These are phyloP conservation scores for Talaromyces islandicus DNA, from an alignment of 2,329 filamentous ascomycete genomes.

Conservation along the genomic window DNA sequence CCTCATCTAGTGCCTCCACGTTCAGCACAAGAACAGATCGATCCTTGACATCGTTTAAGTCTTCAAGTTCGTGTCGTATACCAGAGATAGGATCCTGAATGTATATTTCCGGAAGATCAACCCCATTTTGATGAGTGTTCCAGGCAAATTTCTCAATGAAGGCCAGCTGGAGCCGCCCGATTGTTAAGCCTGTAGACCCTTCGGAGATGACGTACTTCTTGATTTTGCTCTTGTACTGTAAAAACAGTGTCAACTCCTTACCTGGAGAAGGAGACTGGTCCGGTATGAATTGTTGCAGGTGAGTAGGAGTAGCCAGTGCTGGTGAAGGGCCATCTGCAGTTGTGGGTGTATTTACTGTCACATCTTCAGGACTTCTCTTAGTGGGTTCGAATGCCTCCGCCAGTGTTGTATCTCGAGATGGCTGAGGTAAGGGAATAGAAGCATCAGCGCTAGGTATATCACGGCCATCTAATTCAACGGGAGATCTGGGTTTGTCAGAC, in stretches of 20 bases:
- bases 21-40: constrained; percentile 92
- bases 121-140: constrained; percentile 93
- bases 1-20: constrained; percentile 86
- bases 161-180: constrained; percentile 82
- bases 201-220: constrained; percentile 91
- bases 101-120: constrained; percentile 92
- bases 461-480: constrained; percentile 28
- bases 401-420: constrained; percentile 29
- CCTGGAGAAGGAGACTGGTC: constrained; percentile 59
- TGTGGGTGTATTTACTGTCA: constrained; percentile 10
- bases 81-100: constrained; percentile 94
- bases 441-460: constrained; percentile 47
- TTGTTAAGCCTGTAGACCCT: constrained; percentile 75
- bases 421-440: constrained; percentile 48
- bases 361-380: constrained; percentile 14
- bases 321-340: constrained; percentile 17
- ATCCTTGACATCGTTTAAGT: constrained; percentile 88
- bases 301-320: constrained; percentile 32
- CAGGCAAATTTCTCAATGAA: constrained; percentile 99
- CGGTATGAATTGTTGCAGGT: constrained; percentile 50
- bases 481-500: constrained; percentile 55
- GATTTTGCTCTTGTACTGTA: constrained; percentile 95
- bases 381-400: constrained; percentile 30
- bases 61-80: constrained; percentile 93
- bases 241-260: constrained; percentile 86